These are phyloP conservation scores for Didymella arachidicola DNA, from an alignment of 2,329 filamentous ascomycete genomes.

Conservation along the genomic window DNA sequence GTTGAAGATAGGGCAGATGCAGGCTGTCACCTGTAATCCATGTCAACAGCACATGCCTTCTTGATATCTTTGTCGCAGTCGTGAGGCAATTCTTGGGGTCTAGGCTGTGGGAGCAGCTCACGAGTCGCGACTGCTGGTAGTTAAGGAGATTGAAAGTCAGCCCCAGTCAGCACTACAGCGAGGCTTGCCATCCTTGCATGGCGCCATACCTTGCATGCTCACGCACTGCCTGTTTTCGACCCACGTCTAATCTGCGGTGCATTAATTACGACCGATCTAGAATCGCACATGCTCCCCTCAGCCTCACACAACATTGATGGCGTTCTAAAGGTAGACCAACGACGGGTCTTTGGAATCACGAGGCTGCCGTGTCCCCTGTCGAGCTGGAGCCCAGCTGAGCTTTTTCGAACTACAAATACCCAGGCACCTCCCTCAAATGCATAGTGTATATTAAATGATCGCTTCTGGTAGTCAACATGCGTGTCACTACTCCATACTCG, in stretches of 20 bases:
- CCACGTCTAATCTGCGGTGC: neutral
- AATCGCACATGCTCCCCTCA: neutral
- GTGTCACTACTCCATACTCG: neutral
- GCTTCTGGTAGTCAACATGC: neutral
- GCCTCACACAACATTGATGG: constrained; percentile 10
- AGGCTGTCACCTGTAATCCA: neutral
- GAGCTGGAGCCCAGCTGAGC: neutral
- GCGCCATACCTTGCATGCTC: constrained; percentile 3
- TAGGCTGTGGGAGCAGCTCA: neutral
- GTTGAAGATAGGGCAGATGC: neutral
- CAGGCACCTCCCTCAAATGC: neutral
- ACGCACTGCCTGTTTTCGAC: neutral
- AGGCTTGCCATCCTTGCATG: constrained; percentile 11
- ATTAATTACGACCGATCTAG: neutral
- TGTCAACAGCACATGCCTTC: neutral
- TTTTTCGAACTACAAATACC: neutral
- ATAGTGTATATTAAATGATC: neutral
- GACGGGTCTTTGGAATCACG: neutral
- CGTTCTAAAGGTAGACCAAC: neutral
- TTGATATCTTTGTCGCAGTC: neutral
- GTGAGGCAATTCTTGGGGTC: neutral
- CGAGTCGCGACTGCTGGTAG: neutral
- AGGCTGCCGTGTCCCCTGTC: neutral
- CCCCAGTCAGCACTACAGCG: constrained; percentile 19
- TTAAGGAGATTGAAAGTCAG: neutral